phyloP scores from a whole-genome alignment of 345 rosid species.

The Microcos paniculata region DNA sequence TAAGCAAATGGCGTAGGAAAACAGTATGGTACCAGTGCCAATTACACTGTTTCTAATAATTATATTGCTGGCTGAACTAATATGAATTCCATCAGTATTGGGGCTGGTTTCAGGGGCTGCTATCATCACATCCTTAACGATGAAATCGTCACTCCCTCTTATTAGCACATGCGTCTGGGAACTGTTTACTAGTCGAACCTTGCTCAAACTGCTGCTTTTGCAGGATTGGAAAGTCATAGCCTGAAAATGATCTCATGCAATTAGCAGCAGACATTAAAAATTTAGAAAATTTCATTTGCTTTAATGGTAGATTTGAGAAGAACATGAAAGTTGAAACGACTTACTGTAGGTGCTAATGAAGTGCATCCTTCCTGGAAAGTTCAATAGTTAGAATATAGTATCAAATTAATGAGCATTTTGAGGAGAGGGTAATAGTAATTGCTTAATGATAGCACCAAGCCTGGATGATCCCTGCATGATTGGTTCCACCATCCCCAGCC shows the following conservation, averaged over 20 bases:
- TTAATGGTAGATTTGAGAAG: neutral
- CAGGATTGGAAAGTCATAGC: slow-evolving; percentile 30
- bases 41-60: slow-evolving; percentile 22
- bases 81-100: slow-evolving; percentile 45
- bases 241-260: slow-evolving; percentile 16
- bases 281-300: no score
- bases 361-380: slow-evolving; percentile 34
- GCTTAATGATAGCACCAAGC: slow-evolving; percentile 13
- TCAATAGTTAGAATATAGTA: neutral
- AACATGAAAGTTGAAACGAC: neutral
- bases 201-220: slow-evolving; percentile 24
- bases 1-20: neutral
- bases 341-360: slow-evolving; percentile 36
- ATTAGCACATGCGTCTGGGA: slow-evolving; percentile 32
- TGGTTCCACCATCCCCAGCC: slow-evolving; percentile 44
- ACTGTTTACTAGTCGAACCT: slow-evolving; percentile 27
- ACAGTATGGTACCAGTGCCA: slow-evolving; percentile 24
- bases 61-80: slow-evolving; percentile 21
- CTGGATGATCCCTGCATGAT: slow-evolving; percentile 36
- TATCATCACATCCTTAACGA: slow-evolving; percentile 22
- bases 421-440: neutral
- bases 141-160: neutral
- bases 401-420: neutral
- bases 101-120: slow-evolving; percentile 38
- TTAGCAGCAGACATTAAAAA: neutral